These are phyloP conservation scores for Penicillium antarcticum DNA, from an alignment of 495 filamentous ascomycete species.

Conservation along the genomic window DNA sequence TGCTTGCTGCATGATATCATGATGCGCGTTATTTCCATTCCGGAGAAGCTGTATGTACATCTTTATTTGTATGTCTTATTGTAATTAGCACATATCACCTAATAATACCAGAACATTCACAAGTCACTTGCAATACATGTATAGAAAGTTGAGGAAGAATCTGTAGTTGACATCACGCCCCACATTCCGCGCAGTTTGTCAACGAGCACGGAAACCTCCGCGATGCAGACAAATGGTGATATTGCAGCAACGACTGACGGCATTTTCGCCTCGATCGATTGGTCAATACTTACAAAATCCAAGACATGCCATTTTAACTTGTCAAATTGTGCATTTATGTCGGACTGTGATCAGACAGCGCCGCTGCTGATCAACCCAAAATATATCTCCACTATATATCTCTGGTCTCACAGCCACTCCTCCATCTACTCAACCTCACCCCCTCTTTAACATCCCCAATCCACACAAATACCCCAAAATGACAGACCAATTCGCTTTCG, in stretches of 20 bases:
- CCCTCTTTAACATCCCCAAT: not conserved
- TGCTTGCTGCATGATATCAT: constrained; percentile 9
- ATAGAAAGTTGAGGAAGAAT: not conserved
- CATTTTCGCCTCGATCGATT: not conserved
- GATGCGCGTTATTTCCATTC: not conserved
- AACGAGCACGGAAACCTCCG: constrained; percentile 31
- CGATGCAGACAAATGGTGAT: constrained; percentile 3
- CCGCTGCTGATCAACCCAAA: not conserved
- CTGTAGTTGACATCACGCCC: not conserved
- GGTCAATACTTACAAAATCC: not conserved
- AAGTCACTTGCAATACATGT: no score
- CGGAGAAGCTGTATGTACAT: not conserved
- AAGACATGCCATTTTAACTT: not conserved
- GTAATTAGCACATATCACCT: no score
- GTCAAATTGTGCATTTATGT: not conserved
- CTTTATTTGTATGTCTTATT: not conserved
- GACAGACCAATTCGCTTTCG: constrained; percentile 36
- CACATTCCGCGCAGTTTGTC: constrained; percentile 31
- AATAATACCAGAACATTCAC: no score
- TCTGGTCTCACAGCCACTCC: not conserved
- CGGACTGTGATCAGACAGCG: constrained; percentile 11
- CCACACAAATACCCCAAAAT: constrained; percentile 12
- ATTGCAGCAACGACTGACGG: constrained; percentile 1
- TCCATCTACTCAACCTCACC: not conserved
- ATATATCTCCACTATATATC: not conserved